These are phyloP conservation scores for Amyloporia xantha DNA, from an alignment of 768 basidiomycete species.

Conservation along the genomic window DNA sequence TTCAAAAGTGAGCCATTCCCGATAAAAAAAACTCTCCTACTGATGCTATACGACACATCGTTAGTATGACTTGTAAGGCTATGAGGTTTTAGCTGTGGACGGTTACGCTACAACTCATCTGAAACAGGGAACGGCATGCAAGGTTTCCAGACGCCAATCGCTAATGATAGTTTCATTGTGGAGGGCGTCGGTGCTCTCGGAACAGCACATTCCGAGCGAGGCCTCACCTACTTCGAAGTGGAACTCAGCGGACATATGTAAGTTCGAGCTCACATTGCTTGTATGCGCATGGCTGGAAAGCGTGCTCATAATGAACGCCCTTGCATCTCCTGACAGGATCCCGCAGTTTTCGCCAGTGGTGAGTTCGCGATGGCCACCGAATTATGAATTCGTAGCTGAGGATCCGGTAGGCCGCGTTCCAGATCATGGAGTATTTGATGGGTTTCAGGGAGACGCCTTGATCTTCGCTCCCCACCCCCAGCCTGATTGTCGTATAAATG, in stretches of 20 bases:
- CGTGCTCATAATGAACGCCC: neutral
- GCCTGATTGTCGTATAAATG: too few relatives aligned
- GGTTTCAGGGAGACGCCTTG: slow-evolving; percentile 39
- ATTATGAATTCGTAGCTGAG: neutral
- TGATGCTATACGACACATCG: neutral
- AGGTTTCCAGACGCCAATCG: slow-evolving; percentile 68
- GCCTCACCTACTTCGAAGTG: slow-evolving; percentile 63
- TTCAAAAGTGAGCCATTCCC: slow-evolving; percentile 34
- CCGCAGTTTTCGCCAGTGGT: slow-evolving; percentile 58
- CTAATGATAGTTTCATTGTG: slow-evolving; percentile 60
- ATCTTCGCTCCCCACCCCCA: neutral
- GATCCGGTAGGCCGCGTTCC: slow-evolving; percentile 49
- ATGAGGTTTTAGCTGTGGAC: neutral
- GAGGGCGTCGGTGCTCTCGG: slow-evolving; percentile 67
- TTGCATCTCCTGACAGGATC: slow-evolving; percentile 34
- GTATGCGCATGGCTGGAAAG: neutral
- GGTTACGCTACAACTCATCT: slow-evolving; percentile 2
- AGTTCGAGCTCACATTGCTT: slow-evolving; percentile 9
- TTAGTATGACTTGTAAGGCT: slow-evolving; percentile 36
- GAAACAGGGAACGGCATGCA: slow-evolving; percentile 59
- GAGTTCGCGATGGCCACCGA: neutral
- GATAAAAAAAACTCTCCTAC: too few relatives aligned
- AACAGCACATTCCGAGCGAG: slow-evolving; percentile 57
- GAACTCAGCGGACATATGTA: slow-evolving; percentile 69
- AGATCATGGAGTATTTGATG: slow-evolving; percentile 63